A percentile compares a stretch with the other conserved stretches of the same genome.
These are phyloP conservation scores for Candida quercuum DNA, from an alignment of 805 yeast species.

Conservation along the genomic window DNA sequence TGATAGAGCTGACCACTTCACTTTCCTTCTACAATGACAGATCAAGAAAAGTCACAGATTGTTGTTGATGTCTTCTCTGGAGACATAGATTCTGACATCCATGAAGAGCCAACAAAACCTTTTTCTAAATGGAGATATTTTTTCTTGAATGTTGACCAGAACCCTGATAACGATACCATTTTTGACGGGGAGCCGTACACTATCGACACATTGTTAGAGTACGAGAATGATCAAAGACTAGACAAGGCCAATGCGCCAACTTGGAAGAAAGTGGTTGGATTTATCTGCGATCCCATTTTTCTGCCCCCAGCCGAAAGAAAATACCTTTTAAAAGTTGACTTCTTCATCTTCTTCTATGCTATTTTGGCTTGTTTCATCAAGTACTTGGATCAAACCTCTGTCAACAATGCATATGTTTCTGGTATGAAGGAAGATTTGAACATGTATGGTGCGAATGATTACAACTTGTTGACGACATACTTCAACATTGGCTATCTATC, in stretches of 20 bases:
- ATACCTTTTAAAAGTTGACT: constrained; percentile 9
- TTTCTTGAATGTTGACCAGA: constrained; percentile 3
- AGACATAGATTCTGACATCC: background rate
- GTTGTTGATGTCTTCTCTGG: background rate
- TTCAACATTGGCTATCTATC: constrained; percentile 11
- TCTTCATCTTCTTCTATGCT: constrained; percentile 8
- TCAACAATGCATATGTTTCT: constrained; percentile 58
- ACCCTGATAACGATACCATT: constrained; percentile 2
- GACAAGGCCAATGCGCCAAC: constrained; percentile 4
- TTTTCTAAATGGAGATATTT: constrained; percentile 1
- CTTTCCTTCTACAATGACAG: too few relatives aligned
- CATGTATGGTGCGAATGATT: constrained; percentile 51
- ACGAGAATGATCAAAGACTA: constrained; percentile 2
- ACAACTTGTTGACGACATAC: constrained; percentile 24
- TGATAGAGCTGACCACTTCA: too few relatives aligned
- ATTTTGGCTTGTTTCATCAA: constrained; percentile 31
- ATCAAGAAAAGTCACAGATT: background rate
- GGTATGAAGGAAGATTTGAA: constrained; percentile 52
- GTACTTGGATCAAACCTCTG: constrained; percentile 49
- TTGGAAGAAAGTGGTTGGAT: constrained; percentile 6
- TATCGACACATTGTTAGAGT: constrained; percentile 4
- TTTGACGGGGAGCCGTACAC: constrained; percentile 8
- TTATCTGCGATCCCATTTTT: constrained; percentile 8
- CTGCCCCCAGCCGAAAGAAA: constrained; percentile 8
- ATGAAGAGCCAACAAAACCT: constrained; percentile 17